Base-by-base conservation (phyloP, 2,329 filamentous ascomycete genomes). In the Pseudogymnoascus destructans region DNA sequence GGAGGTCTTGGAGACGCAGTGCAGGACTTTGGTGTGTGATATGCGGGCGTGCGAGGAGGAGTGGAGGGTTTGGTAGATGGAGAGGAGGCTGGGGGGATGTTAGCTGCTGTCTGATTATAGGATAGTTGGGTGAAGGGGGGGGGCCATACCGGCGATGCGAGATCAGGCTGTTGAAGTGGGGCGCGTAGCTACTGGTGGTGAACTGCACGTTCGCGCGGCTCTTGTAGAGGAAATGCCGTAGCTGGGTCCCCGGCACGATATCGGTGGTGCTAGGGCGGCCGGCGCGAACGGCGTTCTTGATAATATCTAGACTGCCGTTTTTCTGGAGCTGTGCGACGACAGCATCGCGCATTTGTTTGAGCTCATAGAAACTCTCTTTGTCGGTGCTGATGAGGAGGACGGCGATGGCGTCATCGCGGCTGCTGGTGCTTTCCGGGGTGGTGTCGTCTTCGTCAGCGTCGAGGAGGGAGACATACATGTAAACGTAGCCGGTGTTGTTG, bases 401-500 rank as follows among this genome's bases (percentile, higher is more conserved):
- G 21, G 92, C 93, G n/a, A 95, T 84, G 63, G 93, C 85, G 56
- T 89, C 84, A 55, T 86, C 80, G 52, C 86, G 74, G 64, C 85
- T 83, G 66, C 77, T 84, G 79, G 27, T 52, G 15, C 5, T 52
- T 52, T 33, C 77, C 81, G 66, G 80, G 81, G 70, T 86, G 30
- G 68, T 64, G n/a, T 57, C 21, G 63, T 71, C 67, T n/a, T 73
- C 75, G 21, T 77, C 75, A 21, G 76, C 71, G 42, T 77, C 84
- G 61, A 98, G 80, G 70, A 97, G 98, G 75, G 89, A 95, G 69
- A 98, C 93, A 68, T 97, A 98, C 90, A 98, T 97, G 74, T 98
- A 96, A 1, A 98, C 78, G 69, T 95, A 98, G 23, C 93, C 95
- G 57, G 85, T 87, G 70, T 89, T 97, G 73, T 98, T 98, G 74